Conservation (phyloP, 75 land plant genomes). For the Gnetum montanum region DNA sequence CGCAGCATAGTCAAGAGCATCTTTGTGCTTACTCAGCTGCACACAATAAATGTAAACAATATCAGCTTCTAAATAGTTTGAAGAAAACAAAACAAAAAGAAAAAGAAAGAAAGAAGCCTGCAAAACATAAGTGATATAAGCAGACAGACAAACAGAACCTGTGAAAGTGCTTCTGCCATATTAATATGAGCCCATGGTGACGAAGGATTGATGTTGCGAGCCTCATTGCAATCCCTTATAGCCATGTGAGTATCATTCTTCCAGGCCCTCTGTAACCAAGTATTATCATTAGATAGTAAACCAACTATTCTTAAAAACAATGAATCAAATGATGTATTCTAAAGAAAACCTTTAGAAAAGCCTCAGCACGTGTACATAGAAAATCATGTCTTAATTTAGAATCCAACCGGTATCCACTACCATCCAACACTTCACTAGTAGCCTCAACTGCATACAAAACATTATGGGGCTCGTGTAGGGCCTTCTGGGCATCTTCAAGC, state of each 20-base stretch:
- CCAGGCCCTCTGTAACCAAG: slow-evolving; percentile 86
- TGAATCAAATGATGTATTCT: neutral
- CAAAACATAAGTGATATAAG: neutral
- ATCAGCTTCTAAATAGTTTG: neutral
- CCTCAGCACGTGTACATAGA: slow-evolving; percentile 79
- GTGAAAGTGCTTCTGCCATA: slow-evolving; percentile 89
- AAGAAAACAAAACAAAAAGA: too few species aligned
- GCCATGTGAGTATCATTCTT: slow-evolving; percentile 98
- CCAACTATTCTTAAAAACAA: too few species aligned
- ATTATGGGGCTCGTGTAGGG: slow-evolving; percentile 39
- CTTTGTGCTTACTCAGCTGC: slow-evolving; percentile 76
- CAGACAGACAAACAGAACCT: slow-evolving; percentile 23
- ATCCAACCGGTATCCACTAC: slow-evolving; percentile 38
- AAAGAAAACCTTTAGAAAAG: slow-evolving; percentile 72
- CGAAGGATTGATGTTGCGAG: slow-evolving; percentile 50
- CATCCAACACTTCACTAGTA: slow-evolving; percentile 80
- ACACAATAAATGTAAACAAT: slow-evolving; percentile 1
- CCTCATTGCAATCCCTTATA: slow-evolving; percentile 79
- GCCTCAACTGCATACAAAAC: slow-evolving; percentile 68
- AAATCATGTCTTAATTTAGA: slow-evolving; percentile 52
- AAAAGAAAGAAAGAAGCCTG: too few species aligned
- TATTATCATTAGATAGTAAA: too few species aligned
- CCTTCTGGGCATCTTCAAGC: slow-evolving; percentile 52
- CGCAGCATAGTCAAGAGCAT: slow-evolving; percentile 77
- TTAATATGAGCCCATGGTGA: slow-evolving; percentile 56